phyloP scores from a whole-genome alignment of 2,329 filamentous ascomycete species.

The Colletotrichum sp. region DNA sequence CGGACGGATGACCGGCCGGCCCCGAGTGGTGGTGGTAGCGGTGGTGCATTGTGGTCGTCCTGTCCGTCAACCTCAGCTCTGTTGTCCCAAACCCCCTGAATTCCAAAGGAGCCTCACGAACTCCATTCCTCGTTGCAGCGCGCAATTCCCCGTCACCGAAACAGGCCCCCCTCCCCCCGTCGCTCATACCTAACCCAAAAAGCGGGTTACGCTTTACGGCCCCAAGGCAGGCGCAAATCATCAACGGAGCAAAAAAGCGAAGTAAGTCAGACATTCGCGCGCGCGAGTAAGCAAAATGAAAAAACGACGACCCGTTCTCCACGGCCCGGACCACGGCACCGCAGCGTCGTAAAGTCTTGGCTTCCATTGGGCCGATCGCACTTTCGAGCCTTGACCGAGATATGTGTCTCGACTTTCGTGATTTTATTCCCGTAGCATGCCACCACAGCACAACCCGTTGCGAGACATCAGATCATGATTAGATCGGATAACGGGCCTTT shows the following conservation, averaged over 20 bases:
- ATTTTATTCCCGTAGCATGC: background rate
- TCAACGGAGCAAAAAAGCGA: background rate
- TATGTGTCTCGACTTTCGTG: background rate
- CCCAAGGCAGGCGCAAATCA: background rate
- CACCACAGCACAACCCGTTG: background rate
- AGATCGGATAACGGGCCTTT: background rate
- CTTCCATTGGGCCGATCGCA: background rate
- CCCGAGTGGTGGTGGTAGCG: background rate
- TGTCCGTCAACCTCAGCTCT: background rate
- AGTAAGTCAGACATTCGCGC: background rate
- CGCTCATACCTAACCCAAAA: background rate
- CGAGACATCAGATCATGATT: background rate
- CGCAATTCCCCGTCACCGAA: background rate
- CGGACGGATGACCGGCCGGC: background rate
- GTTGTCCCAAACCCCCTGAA: background rate
- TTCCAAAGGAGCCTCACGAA: background rate
- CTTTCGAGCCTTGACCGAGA: background rate
- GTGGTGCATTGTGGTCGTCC: background rate
- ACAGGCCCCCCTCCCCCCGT: background rate
- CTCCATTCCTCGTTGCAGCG: background rate
- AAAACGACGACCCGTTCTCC: background rate
- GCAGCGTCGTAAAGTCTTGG: background rate
- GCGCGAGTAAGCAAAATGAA: background rate
- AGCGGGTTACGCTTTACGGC: background rate
- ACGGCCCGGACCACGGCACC: constrained; percentile 1